Percentiles rank a stretch among this genome's conserved stretches.
Conservation (phyloP, 805 yeast genomes). For the Tetrapisispora taiwanensis region DNA sequence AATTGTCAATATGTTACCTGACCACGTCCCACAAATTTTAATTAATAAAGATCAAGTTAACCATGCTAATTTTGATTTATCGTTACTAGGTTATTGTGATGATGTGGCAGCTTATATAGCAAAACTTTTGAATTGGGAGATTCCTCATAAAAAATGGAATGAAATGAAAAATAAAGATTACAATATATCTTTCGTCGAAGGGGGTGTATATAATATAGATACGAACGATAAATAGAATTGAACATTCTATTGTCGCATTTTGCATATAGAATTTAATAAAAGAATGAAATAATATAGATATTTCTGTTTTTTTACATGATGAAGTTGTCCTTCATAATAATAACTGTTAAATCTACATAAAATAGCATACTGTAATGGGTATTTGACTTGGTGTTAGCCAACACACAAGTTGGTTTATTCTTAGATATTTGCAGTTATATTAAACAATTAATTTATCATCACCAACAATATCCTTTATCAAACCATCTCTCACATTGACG, state of each 20-base stretch:
- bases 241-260: neutral
- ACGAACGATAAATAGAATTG: neutral
- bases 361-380: no score
- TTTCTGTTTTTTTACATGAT: no score
- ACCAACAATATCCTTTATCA: no score
- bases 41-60: conserved; percentile 68
- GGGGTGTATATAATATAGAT: conserved; percentile 25
- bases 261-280: neutral
- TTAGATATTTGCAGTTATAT: no score
- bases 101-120: conserved; percentile 62
- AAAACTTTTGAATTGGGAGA: conserved; percentile 47
- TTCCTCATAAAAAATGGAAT: conserved; percentile 45
- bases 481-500: no score
- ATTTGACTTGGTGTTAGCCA: no score
- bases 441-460: no score
- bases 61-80: conserved; percentile 72
- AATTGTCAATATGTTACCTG: conserved; percentile 63
- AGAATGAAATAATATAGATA: neutral
- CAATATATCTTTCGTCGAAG: conserved; percentile 17
- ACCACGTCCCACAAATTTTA: conserved; percentile 71
- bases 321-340: no score
- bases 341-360: no score
- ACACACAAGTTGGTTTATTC: no score
- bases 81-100: conserved; percentile 72
- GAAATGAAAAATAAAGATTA: conserved; percentile 18